These are phyloP conservation scores for Candida gorgasii DNA, from an alignment of 805 yeast species.

Conservation along the genomic window DNA sequence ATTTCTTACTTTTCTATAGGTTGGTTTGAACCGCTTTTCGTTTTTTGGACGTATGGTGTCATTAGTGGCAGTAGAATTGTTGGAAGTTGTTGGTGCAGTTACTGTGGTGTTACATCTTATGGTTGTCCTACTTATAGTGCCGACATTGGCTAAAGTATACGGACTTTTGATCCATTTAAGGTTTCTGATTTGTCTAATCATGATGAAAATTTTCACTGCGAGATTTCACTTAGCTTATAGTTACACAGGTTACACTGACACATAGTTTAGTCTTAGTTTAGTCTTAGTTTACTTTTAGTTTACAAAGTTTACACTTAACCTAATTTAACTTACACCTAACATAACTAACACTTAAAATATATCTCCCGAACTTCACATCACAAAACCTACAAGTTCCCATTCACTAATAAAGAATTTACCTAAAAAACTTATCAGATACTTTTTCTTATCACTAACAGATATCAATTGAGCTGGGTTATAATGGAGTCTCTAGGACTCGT, in stretches of 20 bases:
- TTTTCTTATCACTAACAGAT: slow-evolving; percentile 39
- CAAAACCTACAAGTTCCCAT: too few relatives aligned
- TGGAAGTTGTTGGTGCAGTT: background rate
- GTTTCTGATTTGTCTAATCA: slow-evolving; percentile 1
- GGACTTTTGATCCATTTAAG: slow-evolving; percentile 1
- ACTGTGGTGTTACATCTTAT: background rate
- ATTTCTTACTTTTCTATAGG: background rate
- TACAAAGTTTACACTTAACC: too few relatives aligned
- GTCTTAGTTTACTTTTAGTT: too few relatives aligned
- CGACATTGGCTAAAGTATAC: too few relatives aligned
- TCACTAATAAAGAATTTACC: slow-evolving; percentile 5
- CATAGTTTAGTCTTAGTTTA: background rate
- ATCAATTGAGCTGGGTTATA: slow-evolving; percentile 48
- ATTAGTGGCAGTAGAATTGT: background rate
- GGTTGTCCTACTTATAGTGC: too few relatives aligned
- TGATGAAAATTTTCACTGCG: slow-evolving; percentile 5
- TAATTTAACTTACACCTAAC: too few relatives aligned
- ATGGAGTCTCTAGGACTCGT: slow-evolving; percentile 40
- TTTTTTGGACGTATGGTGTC: background rate
- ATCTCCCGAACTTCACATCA: too few relatives aligned
- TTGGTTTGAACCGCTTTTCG: background rate
- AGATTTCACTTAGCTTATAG: too few relatives aligned
- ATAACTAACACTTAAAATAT: too few relatives aligned
- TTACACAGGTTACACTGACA: too few relatives aligned
- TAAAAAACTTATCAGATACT: slow-evolving; percentile 13